These are phyloP conservation scores for Fusarium sp. DNA, from an alignment of 2,329 filamentous ascomycete species.

Conservation along the genomic window DNA sequence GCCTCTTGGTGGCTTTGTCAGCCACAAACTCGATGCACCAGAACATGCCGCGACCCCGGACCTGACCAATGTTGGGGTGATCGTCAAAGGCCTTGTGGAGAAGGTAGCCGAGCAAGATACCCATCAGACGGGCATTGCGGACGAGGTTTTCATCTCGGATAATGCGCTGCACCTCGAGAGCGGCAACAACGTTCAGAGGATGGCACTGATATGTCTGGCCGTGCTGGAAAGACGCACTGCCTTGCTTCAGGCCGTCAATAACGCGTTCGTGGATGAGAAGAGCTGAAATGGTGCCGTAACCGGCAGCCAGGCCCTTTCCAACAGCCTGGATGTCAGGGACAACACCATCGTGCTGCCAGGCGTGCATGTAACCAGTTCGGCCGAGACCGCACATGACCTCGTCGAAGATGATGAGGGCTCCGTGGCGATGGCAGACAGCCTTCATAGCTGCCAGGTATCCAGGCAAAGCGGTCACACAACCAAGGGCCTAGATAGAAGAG, in stretches of 20 bases:
- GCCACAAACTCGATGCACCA: background rate
- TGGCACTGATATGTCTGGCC: background rate
- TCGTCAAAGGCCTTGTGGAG: background rate
- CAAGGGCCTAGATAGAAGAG: too few species aligned
- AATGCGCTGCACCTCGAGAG: background rate
- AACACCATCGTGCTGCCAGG: slow-evolving; percentile 62
- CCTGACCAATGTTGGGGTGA: background rate
- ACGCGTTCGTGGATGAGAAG: slow-evolving; percentile 62
- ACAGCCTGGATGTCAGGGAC: slow-evolving; percentile 46
- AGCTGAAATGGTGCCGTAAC: slow-evolving; percentile 69
- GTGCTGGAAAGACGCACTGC: background rate
- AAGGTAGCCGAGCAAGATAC: background rate
- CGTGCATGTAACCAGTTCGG: slow-evolving; percentile 69
- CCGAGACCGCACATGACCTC: slow-evolving; percentile 71
- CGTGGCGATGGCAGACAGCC: slow-evolving; percentile 64
- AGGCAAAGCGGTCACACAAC: slow-evolving; percentile 17
- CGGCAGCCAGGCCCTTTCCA: slow-evolving; percentile 65
- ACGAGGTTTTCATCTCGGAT: background rate
- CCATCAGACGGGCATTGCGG: background rate
- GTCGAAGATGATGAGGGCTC: slow-evolving; percentile 70
- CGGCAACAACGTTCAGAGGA: background rate
- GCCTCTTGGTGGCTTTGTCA: background rate
- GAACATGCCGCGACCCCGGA: background rate
- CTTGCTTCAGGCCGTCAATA: background rate
- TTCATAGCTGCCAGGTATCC: slow-evolving; percentile 68